Base-by-base conservation (phyloP, 1,284 basidiomycete genomes). In the Boletus smithii region DNA sequence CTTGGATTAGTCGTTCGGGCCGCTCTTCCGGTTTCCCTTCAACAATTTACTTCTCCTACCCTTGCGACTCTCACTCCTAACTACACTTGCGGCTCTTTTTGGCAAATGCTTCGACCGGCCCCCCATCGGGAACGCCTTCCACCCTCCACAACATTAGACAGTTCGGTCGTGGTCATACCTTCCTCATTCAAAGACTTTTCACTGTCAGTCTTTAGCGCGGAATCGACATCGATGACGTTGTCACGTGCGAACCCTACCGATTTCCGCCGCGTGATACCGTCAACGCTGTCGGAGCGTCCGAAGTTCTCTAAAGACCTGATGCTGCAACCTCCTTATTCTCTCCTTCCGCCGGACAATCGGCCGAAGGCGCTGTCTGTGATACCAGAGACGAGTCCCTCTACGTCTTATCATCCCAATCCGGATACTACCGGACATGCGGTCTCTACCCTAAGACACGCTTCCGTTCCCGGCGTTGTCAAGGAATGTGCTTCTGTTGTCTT, bases 1-100 rank as follows among this genome's bases (percentile, higher is more conserved):
- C 68, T 85, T 44, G 81, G 83, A 11, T 78, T 83, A 51, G 70
- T 80, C 8, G 74, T 82, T 56, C 81, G 82, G 50, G 74, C 76
- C 4, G 64, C 71, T 4, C 73, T 80, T 57, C 72, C 69, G 16
- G 68, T 71, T 5, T 66, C 71, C 11, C 67, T 69, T 20, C 63
- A 67, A 34, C 50, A 57, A 20, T 51, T 58, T 16, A 44, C 53
- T 24, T 39, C 63, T 0, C 56, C 58, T 16, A 40, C 53, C 13
- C 29, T 62, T 34, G 14, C 32, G 11, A 45, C 44, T 8, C 16
- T 53, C 35, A 18, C 42, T 34, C 29, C 42, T 31, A 60, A 53
- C 37, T 55, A 32, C 17, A 57, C 67, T 30, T 58, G 60, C 37
- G 53, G 43, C 22, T 63, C 17, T 51, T 57, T 53, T 44, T 67